Percentiles rank a stretch among this genome's conserved stretches.
Evolutionary conservation across 345 rosid genomes (phyloP).

Genomic region (Excoecaria cochinchinensis): DNA sequence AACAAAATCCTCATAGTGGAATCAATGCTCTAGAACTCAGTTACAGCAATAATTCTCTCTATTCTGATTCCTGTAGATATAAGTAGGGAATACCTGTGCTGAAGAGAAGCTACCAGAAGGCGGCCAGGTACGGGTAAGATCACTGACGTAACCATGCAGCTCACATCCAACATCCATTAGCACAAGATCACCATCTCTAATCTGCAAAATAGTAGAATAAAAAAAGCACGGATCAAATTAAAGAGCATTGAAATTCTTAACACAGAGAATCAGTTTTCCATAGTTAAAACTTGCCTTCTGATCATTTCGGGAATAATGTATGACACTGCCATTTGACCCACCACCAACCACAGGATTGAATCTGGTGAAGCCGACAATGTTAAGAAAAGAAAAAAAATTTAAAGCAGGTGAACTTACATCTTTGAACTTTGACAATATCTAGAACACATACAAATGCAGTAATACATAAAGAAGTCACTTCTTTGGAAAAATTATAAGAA

Average conservation of each 20-base stretch:
- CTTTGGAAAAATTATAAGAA: slow-evolving; percentile 15
- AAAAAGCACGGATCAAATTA: background rate
- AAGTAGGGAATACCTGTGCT: slow-evolving; percentile 52
- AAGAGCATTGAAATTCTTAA: slow-evolving; percentile 1
- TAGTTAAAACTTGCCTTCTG: slow-evolving; percentile 54
- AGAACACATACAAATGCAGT: background rate
- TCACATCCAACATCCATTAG: slow-evolving; percentile 98
- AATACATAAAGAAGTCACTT: slow-evolving; percentile 1
- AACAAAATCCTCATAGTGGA: background rate
- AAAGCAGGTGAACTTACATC: background rate
- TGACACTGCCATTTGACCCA: slow-evolving; percentile 81
- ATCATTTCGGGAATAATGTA: slow-evolving; percentile 96
- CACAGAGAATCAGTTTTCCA: slow-evolving; percentile 7
- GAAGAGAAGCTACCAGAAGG: slow-evolving; percentile 77
- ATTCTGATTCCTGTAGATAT: background rate
- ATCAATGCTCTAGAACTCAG: background rate
- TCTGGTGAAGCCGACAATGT: slow-evolving; percentile 35
- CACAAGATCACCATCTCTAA: slow-evolving; percentile 81
- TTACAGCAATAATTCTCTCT: background rate
- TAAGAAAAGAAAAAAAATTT: slow-evolving; percentile 1
- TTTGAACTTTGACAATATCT: background rate
- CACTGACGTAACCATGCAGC: slow-evolving; percentile 92
- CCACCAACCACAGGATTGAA: slow-evolving; percentile 97
- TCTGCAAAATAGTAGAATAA: slow-evolving; percentile 40
- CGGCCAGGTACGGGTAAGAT: slow-evolving; percentile 96